Base-by-base conservation (phyloP, 2,329 filamentous ascomycete species). In the Stagonosporopsis tanaceti region DNA sequence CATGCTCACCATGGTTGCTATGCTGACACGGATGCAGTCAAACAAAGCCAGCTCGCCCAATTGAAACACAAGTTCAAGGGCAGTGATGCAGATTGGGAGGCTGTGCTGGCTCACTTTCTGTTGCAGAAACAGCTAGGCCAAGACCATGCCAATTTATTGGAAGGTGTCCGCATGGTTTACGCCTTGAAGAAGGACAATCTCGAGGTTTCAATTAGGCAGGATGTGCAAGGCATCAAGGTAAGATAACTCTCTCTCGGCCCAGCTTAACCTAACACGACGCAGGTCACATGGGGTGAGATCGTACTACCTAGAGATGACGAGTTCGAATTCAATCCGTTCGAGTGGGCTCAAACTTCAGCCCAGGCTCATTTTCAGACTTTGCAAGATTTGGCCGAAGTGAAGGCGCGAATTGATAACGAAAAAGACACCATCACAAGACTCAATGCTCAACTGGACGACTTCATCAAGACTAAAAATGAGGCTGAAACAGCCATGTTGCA, bases 321-420 rank as follows among this genome's bases (percentile, higher is more conserved):
- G 40, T 84, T 87, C 58, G 84, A 84, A 60, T 82, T 91, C 60
- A 83, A 87, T 52, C 78, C 88, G 4, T 89, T 90, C 60, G 86
- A 90, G 53, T 93, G 90, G 90, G 90, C 88, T 57, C 84, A 83
- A 39, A 78, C 80, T 20, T 85, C 87, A 5, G 81, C 85, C 9
- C 77, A 83, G 53, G 78, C 81, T 17, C 79, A 83, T 45, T 70
- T 74, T 20, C 76, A 76, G 27, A 80, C 82, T 34, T 78, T 80
- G 45, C 71, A 79, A 40, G 77, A 81, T 15, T 72, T 84, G 12
- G 76, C 71, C 2, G 66, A 76, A 12, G 75, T 81, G 50, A 80
- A 77, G 53, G 75, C 73, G 48, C 77, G 79, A 66, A 74, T 76
- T 50, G 64, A 73, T 15, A 78, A 80, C 25, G 82, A 89, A 35